Base-by-base conservation (phyloP, 139 green algal species). In the Chlorella sp. region DNA sequence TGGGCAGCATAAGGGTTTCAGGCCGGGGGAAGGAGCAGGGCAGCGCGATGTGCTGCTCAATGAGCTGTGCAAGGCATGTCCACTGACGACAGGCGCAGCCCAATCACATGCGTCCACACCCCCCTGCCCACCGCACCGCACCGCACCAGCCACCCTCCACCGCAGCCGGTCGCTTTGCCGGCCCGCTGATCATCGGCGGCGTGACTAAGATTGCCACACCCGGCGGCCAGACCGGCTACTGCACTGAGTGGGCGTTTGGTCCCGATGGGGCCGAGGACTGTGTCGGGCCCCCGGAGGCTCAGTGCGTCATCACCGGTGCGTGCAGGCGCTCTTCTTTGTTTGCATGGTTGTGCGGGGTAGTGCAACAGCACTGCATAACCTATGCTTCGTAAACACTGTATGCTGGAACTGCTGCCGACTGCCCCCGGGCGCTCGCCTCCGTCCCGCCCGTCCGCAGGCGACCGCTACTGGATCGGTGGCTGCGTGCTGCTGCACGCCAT, bases 151-250 rank as follows among this genome's bases (percentile, higher is more conserved):
- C 34, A 0, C 16, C 24, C 30, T 6, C 28, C 28, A 7, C 75
- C 38, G 75, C 75, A 81, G 69, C 34, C 34, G 85, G 85, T 19
- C 68, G 80, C 9, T 89, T 89, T 81, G 85, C 80, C 3, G 85
- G 85, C 32, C 85, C 85, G 46, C 80, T 89, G 34, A 56, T 89
- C 1, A 46, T 67, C 36, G 79, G 44, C 0, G 80, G 48, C 38
- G 73, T 86, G 9, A 86, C 85, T n/a, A 48, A 43, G 24, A 86
- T 89, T 44, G 80, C 85, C 67, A 89, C 85, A 0, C 85, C 85
- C 16, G 51, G 28, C 32, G 85, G 85, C 16, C 24, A 85, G 26
- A 62, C 51, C 6, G 40, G 51, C 40, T 85, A 77, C 68, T 88
- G 78, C 75, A 51, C 75, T 1, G 34, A 69, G 22, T 58, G 58